Evolutionary conservation across 352 stramenopile genomes (phyloP), one percentile per base, ranked within the genome.

Genomic region (Phytophthora podocarpi): DNA sequence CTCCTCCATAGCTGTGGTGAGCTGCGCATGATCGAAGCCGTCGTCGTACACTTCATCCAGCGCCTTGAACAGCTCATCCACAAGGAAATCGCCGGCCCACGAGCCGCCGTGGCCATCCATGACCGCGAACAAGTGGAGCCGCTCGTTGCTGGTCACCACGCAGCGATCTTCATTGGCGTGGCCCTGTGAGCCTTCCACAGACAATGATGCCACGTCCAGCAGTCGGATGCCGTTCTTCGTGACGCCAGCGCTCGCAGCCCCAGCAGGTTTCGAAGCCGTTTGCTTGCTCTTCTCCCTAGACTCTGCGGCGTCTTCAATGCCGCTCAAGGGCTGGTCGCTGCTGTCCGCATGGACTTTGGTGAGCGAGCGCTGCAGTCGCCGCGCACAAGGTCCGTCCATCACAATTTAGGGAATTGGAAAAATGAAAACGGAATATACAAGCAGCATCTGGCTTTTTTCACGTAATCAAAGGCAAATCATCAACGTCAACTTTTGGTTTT

Each of bases 51-150:
- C 70, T 9, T 40, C 47, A 39, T 85, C 72, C 21, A 94, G 58
- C 28, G 70, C 65, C 8, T 35, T 42, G 40, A 86, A 80, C 8
- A 94, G 54, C 48, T 70, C 40, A 3, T 77, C 59, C 6, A 84
- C 78, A 4, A 92, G 56, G 55, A 79, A 91, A 27, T 90, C 69
- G 10, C 79, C 78, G 0, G 81, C 82, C 57, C 72, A 74, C 23
- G 64, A 60, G 24, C 85, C 85, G 18, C 81, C 85, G 55, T 94
- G 85, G 36, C 85, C 82, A 51, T 94, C 83, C 39, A 94, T 80
- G 55, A 91, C 82, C 0, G 76, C 81, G 26, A 94, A 72, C 37
- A 91, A 16, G 58, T 83, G 76, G 64, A 91, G 91, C 10, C 69
- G 42, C 35, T 76, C 66, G 21, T 79, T 76, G 47, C 72, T 75